Base-by-base conservation (phyloP, 768 basidiomycete genomes). In the Vishniacozyma victoriae region DNA sequence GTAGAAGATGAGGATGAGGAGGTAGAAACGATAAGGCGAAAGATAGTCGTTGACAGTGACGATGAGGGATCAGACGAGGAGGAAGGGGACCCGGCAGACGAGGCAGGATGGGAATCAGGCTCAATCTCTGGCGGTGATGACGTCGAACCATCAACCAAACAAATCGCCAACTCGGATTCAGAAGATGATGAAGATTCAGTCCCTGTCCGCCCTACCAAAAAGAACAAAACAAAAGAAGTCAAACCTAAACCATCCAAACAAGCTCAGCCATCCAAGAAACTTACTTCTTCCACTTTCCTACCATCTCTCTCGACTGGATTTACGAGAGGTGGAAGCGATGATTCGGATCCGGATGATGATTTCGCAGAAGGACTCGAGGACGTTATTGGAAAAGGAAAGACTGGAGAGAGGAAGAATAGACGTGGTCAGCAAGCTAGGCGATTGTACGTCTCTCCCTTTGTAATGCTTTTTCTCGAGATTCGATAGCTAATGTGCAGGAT, bases 341-440 rank as follows among this genome's bases (percentile, higher is more conserved):
- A 81, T 46, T 85, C 84, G 20, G 90, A 93, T 59, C 64, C 66
- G 2, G 70, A 72, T 55, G 76, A 80, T 52, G 82, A 84, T 64
- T 84, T 85, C 51, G 76, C 72, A 18, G 86, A 84, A 55, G 75
- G 73, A 27, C 77, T 75, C 19, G 75, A 75, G 24, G 79, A 75
- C 14, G 81, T 82, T 31, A 73, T 64, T 6, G 71, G 67, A 14
- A 69, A 75, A 20, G n/a, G n/a, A n/a, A 53, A 60, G n/a, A 54
- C 46, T 37, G 41, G 35, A 2, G 72, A 76, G 39, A 83, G 82
- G 75, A 96, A 86, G 75, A 92, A 99, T 60, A 75, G 93, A 46
- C 78, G 91, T 31, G 95, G 93, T 24, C 95, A 99, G 70, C 75
- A 91, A 41, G 93, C 93, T n/a, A 77, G 95, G 51, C 78, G 85